Base-by-base conservation (phyloP, 2,329 filamentous ascomycete genomes). In the Fonsecaea pedrosoi region DNA sequence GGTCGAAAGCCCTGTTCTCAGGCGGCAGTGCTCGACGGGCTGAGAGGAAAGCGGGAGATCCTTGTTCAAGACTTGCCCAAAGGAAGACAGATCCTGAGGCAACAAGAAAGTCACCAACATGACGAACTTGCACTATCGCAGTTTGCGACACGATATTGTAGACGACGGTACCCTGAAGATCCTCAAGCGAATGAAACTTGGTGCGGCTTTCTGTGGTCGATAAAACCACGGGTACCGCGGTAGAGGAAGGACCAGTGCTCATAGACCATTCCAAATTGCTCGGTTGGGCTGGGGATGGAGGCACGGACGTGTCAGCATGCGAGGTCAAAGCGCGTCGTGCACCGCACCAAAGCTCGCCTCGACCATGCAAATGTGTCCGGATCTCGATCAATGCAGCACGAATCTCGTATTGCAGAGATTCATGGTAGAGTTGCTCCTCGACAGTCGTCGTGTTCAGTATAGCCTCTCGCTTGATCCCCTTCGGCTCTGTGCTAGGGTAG, bases 401-500 rank as follows among this genome's bases (percentile, higher is more conserved):
- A 25, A 86, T 80, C 13, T 73, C 53, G 2, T 57, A 32, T 35
- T 70, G 67, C 38, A 76, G 57, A 0, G 53, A 55, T 8, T 64
- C 63, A 61, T 80, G 75, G 59, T 77, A 77, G 4, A 64, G 70
- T 35, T 70, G 74, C 54, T 81, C 78, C 2, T 73, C 66, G 2
- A 63, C 54, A 0, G 79, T 73, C n/a, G 78, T 79, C 15, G 70
- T 70, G 54, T 72, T 69, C 12, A 82, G 71, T 7, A 84, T 72
- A 32, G 77, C 80, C 12, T 73, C 75, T 50, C 79, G 80, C 7
- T 81, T 82, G 40, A 77, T 74, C 4, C 77, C 77, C 12, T 84
- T 87, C 9, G 86, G 85, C 71, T 85, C 85, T 25, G 82, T 79
- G 10, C 77, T 78, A 30, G 74, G 74, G 69, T 83, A 87, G 1